Base-by-base conservation (phyloP, 1,284 basidiomycete genomes). In the Chalciporus sp. region DNA sequence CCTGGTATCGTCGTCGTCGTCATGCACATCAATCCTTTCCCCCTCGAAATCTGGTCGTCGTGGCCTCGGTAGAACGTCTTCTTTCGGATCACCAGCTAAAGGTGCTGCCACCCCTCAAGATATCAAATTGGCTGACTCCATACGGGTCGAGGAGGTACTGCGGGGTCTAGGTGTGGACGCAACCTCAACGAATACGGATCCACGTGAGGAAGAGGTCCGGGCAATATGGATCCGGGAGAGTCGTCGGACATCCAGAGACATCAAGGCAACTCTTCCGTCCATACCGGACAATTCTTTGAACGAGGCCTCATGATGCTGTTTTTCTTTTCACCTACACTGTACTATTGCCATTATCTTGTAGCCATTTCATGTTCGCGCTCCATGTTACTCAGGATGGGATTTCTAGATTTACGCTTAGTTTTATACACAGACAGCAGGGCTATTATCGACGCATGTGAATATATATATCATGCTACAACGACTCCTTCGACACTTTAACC, bases 171-270 rank as follows among this genome's bases (percentile, higher is more conserved):
- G 87, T 12, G 67, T 73, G 7, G 68, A 67, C 2, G 65, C 63
- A 14, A 60, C 67, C 3, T 68, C 70, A 2, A 68, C 67, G 0
- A 82, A 85, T 51, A 53, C 45, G 4, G 68, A 73, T 48, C 74
- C 82, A 33, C 78, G 76, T 47, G 83, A 86, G 60, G 87, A 89
- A 63, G 89, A 90, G 58, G 78, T 88, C 17, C 77, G 79, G 33
- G 75, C 75, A 7, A 82, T 92, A 48, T 92, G 88, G 86, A 74
- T 79, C 33, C 76, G 80, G 55, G 90, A 92, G 71, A 76, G 73
- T 44, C 69, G 73, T 10, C 76, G 80, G 53, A 76, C 87, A 47
- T 65, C 69, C 27, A 80, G 80, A 46, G 89, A 90, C 58, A 64
- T 78, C 43, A 82, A 80, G 62, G 73, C 71, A 0, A 59, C 60